A percentile compares a stretch with the other conserved stretches of the same genome.
phyloP scores from a whole-genome alignment of 805 yeast genomes.

The Maudiozyma saulgeensis region DNA sequence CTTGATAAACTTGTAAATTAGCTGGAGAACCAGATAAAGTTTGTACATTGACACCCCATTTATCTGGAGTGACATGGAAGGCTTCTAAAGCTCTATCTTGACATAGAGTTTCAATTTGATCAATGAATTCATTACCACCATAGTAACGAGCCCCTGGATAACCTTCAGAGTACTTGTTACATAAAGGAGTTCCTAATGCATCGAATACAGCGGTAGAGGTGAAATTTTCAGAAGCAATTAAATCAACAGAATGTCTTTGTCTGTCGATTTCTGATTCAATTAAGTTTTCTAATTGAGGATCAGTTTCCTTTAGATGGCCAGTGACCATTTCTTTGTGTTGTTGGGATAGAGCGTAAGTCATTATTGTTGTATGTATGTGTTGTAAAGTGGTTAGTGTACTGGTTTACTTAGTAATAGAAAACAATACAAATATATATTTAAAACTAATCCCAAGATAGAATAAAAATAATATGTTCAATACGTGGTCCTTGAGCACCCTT shows the following conservation, averaged over 20 bases:
- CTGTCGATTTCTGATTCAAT: constrained; percentile 75
- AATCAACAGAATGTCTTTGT: constrained; percentile 86
- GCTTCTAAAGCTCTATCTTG: constrained; percentile 92
- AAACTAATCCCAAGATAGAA: too few species aligned
- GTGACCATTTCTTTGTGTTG: constrained; percentile 58
- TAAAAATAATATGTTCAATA: too few species aligned
- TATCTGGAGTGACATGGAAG: constrained; percentile 63
- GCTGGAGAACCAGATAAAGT: constrained; percentile 97
- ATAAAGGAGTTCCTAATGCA: constrained; percentile 94
- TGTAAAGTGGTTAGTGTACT: not conserved
- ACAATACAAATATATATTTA: too few species aligned
- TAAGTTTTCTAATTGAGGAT: constrained; percentile 70
- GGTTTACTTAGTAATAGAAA: too few species aligned
- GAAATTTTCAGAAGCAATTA: constrained; percentile 95
- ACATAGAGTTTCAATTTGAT: constrained; percentile 84
- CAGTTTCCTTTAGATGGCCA: constrained; percentile 48
- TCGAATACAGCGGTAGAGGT: constrained; percentile 94
- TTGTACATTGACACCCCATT: constrained; percentile 98
- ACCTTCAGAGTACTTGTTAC: constrained; percentile 97
- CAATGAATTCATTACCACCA: constrained; percentile 97
- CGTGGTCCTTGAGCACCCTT: not conserved
- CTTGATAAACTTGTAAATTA: constrained; percentile 91
- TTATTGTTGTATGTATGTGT: constrained; percentile 6
- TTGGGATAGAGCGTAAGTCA: constrained; percentile 58
- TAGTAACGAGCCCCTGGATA: constrained; percentile 98